phyloP scores from a whole-genome alignment of 2,329 filamentous ascomycete genomes.

The Aschersonia sp. region DNA sequence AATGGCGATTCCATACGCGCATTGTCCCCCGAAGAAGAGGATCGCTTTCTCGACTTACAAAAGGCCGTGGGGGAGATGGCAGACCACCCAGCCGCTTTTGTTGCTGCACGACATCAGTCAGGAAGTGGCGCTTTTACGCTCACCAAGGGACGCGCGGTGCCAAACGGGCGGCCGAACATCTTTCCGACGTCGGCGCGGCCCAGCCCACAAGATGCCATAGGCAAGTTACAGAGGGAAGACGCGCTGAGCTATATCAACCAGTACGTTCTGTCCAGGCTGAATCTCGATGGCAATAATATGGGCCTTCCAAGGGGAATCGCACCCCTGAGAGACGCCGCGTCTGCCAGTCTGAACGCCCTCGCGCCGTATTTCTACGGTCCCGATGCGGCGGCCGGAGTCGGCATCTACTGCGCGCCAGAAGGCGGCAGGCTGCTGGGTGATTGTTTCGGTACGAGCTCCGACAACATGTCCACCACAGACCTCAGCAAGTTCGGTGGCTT shows the following conservation, averaged over 20 bases:
- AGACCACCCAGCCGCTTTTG: conserved; percentile 39
- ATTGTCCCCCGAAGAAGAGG: conserved; percentile 53
- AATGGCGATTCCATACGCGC: conserved; percentile 66
- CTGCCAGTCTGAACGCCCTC: conserved; percentile 37
- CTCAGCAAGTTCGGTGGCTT: conserved; percentile 16
- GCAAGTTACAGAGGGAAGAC: conserved; percentile 52
- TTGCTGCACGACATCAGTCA: conserved; percentile 39
- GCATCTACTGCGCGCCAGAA: conserved; percentile 25
- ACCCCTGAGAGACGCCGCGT: conserved; percentile 27
- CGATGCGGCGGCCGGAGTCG: conserved; percentile 27
- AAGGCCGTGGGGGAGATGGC: conserved; percentile 34
- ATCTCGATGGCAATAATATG: conserved; percentile 34
- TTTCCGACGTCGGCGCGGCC: conserved; percentile 36
- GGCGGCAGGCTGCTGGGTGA: conserved; percentile 19
- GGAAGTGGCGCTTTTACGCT: conserved; percentile 43
- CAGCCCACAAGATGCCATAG: conserved; percentile 41
- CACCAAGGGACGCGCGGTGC: conserved; percentile 49
- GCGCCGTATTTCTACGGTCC: conserved; percentile 42
- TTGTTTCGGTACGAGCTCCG: conserved; percentile 13
- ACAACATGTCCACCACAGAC: conserved; percentile 11
- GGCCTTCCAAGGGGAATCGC: conserved; percentile 22
- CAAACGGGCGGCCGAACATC: conserved; percentile 47
- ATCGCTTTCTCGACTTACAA: conserved; percentile 57
- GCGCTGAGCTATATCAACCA: conserved; percentile 56
- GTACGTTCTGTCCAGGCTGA: conserved; percentile 47